Conservation (phyloP, 2,329 filamentous ascomycete species). For the Lecanicillium sp. region DNA sequence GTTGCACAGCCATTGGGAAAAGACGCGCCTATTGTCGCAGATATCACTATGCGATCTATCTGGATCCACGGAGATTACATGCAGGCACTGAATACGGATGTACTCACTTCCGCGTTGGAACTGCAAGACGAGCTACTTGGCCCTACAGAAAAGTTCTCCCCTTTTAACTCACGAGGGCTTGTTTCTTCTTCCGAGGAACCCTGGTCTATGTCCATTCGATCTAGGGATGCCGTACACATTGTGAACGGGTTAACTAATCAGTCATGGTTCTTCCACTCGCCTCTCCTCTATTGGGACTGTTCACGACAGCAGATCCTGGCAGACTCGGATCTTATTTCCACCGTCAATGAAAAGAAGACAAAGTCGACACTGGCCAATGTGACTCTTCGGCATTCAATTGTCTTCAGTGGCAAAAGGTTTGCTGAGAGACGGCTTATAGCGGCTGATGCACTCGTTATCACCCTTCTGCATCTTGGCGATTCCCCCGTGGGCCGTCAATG, state of each 20-base stretch:
- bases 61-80: constrained; percentile 81
- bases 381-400: constrained; percentile 69
- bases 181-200: constrained; percentile 23
- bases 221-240: constrained; percentile 52
- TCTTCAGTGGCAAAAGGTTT: constrained; percentile 77
- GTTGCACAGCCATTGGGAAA: constrained; percentile 59
- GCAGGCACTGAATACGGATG: constrained; percentile 60
- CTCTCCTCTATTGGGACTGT: constrained; percentile 73
- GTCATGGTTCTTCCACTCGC: constrained; percentile 77
- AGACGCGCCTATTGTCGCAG: constrained; percentile 44
- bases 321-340: constrained; percentile 59
- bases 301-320: constrained; percentile 49
- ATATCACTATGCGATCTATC: constrained; percentile 75
- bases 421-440: constrained; percentile 60
- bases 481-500: constrained; percentile 60
- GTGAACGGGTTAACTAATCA: constrained; percentile 54
- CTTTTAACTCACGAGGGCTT: constrained; percentile 31
- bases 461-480: constrained; percentile 62
- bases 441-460: constrained; percentile 73
- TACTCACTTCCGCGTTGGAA: constrained; percentile 60
- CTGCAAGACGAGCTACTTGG: constrained; percentile 67
- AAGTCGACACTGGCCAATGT: constrained; percentile 64
- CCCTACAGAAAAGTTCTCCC: constrained; percentile 49
- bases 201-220: constrained; percentile 33
- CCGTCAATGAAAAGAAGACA: constrained; percentile 60